Evolutionary conservation across 1,284 basidiomycete species (phyloP).

Genomic region (Puccinia triticina): DNA sequence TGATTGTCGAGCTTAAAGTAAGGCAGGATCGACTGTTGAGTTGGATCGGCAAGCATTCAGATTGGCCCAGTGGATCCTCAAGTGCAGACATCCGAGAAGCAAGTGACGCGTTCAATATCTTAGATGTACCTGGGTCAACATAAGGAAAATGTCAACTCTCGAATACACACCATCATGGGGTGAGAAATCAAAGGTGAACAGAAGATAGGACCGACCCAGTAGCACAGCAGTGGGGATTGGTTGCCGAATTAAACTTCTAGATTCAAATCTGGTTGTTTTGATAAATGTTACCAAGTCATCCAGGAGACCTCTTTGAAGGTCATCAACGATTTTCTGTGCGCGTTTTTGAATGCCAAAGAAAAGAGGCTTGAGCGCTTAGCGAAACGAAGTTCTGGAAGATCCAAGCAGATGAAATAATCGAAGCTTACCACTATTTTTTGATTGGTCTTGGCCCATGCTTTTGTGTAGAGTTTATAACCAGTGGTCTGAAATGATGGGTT

Average conservation of each 20-base stretch:
- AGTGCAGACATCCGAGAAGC: constrained; percentile 21
- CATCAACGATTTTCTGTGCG: constrained; percentile 27
- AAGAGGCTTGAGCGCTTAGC: background rate
- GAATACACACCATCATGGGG: background rate
- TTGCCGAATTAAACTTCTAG: constrained; percentile 21
- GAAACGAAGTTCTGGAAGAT: background rate
- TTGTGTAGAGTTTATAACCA: constrained; percentile 8
- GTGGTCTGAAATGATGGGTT: constrained; percentile 1
- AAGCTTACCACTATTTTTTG: constrained; percentile 10
- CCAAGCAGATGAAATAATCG: background rate
- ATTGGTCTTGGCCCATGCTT: constrained; percentile 22
- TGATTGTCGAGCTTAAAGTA: constrained; percentile 40
- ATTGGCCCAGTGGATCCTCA: background rate
- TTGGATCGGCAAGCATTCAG: constrained; percentile 40
- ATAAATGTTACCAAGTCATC: constrained; percentile 39
- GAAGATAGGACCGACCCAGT: constrained; percentile 16
- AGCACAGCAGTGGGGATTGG: constrained; percentile 37
- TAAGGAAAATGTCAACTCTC: background rate
- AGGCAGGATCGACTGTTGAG: constrained; percentile 40
- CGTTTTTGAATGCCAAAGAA: background rate
- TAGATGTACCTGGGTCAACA: constrained; percentile 16
- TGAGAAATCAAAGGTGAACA: background rate
- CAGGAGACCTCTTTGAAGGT: constrained; percentile 35
- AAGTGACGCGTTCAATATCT: constrained; percentile 33
- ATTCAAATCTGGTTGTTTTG: constrained; percentile 22